These are phyloP conservation scores for Eucalyptus camaldulensis DNA, from an alignment of 345 rosid species.

Conservation along the genomic window DNA sequence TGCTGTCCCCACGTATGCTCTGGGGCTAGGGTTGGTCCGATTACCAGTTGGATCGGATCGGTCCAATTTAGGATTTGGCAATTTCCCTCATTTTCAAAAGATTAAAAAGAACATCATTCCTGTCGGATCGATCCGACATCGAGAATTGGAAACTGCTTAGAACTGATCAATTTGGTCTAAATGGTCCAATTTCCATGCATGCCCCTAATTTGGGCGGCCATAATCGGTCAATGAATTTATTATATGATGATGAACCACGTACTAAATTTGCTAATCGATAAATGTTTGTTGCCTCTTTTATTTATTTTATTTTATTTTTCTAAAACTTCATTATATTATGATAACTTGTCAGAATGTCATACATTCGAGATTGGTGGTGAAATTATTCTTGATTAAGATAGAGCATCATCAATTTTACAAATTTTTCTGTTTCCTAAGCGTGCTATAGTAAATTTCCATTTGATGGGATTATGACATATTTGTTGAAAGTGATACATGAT, in stretches of 20 bases:
- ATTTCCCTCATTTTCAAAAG: neutral
- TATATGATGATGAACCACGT: neutral
- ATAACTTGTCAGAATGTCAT: neutral
- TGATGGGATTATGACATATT: neutral
- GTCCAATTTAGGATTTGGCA: neutral
- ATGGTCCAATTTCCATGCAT: neutral
- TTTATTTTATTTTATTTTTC: neutral
- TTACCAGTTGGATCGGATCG: too few species aligned
- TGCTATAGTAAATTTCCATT: neutral
- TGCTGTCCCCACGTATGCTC: neutral
- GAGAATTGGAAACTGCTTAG: too few species aligned
- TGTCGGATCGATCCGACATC: neutral
- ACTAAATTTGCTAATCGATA: neutral
- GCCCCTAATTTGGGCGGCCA: neutral
- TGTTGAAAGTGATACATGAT: neutral
- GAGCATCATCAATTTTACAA: neutral
- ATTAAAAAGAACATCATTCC: neutral
- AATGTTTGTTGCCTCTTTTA: neutral
- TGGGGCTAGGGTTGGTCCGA: neutral
- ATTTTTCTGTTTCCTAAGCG: fast-evolving
- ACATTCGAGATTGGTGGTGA: neutral
- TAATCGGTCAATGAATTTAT: too few species aligned
- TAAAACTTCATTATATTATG: neutral
- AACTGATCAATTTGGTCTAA: too few species aligned
- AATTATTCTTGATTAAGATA: neutral